Conservation (phyloP, 768 basidiomycete genomes). For the Mycena floridula region DNA sequence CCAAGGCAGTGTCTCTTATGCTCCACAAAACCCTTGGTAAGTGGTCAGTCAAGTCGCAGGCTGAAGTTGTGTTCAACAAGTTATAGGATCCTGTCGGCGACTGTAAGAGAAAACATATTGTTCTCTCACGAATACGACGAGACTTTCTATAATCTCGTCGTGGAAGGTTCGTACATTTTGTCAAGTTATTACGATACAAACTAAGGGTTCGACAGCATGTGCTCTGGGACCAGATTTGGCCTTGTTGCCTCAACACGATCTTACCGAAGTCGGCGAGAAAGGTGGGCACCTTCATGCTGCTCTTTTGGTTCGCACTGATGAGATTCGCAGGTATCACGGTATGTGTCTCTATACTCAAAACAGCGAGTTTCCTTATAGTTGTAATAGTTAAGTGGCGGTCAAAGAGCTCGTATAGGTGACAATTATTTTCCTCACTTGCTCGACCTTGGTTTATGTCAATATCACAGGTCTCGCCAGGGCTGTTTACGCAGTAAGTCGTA, state of each 20-base stretch:
- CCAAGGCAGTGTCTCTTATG: slow-evolving; percentile 72
- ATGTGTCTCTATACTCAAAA: slow-evolving; percentile 13
- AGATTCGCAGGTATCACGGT: slow-evolving; percentile 61
- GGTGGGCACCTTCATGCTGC: no score
- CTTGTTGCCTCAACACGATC: slow-evolving; percentile 74
- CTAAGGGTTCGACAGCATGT: slow-evolving; percentile 47
- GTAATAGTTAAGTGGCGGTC: slow-evolving; percentile 69
- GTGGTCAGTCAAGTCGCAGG: slow-evolving; percentile 8
- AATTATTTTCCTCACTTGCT: no score
- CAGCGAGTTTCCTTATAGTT: slow-evolving; percentile 1
- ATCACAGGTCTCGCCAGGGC: slow-evolving; percentile 85
- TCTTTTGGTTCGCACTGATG: slow-evolving; percentile 30
- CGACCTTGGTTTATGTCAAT: no score
- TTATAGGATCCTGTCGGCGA: slow-evolving; percentile 74
- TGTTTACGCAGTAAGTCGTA: slow-evolving; percentile 86
- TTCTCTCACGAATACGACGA: slow-evolving; percentile 90
- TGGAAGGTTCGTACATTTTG: slow-evolving; percentile 51
- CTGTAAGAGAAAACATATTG: slow-evolving; percentile 85
- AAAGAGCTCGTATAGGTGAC: slow-evolving; percentile 77
- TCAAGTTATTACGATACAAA: background rate
- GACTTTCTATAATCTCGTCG: slow-evolving; percentile 72
- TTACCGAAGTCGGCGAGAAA: slow-evolving; percentile 84
- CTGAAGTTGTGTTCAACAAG: slow-evolving; percentile 1
- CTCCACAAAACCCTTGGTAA: slow-evolving; percentile 82
- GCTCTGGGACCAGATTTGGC: slow-evolving; percentile 79